These are phyloP conservation scores for Vitis hybrid DNA, from an alignment of 177 flowering plant genomes.

Conservation along the genomic window DNA sequence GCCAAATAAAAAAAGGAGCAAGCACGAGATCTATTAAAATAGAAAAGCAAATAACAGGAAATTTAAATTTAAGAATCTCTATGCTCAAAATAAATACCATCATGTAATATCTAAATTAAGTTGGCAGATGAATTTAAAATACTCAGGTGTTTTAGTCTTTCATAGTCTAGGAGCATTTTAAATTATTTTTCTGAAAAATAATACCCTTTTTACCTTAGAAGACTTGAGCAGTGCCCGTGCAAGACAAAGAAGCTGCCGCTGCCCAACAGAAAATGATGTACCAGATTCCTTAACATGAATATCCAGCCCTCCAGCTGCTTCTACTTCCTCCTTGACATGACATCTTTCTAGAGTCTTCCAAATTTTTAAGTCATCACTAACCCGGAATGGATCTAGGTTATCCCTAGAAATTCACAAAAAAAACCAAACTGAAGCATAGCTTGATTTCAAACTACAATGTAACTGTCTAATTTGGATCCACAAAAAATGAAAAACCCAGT, in stretches of 20 bases:
- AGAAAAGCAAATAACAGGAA: no score
- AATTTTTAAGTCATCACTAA: conserved; percentile 50
- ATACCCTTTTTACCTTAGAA: conserved; percentile 54
- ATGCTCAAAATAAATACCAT: background rate
- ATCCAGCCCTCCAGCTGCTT: conserved; percentile 81
- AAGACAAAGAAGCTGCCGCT: conserved; percentile 90
- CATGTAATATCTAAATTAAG: background rate
- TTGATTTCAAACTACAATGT: background rate
- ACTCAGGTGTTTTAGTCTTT: background rate
- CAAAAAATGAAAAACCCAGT: background rate
- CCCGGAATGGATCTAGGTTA: conserved; percentile 71
- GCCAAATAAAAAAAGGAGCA: no score
- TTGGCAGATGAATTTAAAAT: background rate
- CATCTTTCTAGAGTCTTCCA: conserved; percentile 82
- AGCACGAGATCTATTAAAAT: no score
- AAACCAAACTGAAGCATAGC: background rate
- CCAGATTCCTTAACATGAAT: conserved; percentile 73
- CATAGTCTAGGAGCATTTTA: background rate
- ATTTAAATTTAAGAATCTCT: background rate
- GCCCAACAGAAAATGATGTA: conserved; percentile 87
- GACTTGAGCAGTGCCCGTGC: conserved; percentile 95
- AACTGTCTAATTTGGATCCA: background rate
- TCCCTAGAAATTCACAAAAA: conserved; percentile 49
- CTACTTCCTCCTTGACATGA: conserved; percentile 78
- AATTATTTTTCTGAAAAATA: background rate